Evolutionary conservation across 345 rosid species (phyloP).

Genomic region (Gossypium ekmanianum): DNA sequence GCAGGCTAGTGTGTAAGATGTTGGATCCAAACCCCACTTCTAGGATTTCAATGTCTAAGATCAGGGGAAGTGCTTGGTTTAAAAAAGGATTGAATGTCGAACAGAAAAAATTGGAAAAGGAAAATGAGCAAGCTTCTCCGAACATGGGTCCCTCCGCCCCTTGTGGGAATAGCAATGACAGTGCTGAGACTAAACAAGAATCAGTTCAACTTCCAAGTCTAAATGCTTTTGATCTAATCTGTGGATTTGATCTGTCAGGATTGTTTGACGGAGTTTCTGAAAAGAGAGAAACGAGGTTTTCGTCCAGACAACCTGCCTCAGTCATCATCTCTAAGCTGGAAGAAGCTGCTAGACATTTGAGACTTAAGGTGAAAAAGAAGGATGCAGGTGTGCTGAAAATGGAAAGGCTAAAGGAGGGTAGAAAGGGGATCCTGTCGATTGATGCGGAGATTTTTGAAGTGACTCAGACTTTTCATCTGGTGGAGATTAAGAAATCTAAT

Average conservation of each 20-base stretch:
- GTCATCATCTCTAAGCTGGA: slow-evolving; percentile 67
- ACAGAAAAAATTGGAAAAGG: slow-evolving; percentile 41
- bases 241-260: slow-evolving; percentile 73
- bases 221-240: slow-evolving; percentile 74
- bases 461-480: slow-evolving; percentile 61
- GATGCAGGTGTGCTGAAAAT: slow-evolving; percentile 67
- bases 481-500: slow-evolving; percentile 67
- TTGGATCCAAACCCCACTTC: slow-evolving; percentile 59
- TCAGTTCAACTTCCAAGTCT: slow-evolving; percentile 35
- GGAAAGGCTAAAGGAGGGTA: slow-evolving; percentile 60
- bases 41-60: slow-evolving; percentile 52
- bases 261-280: slow-evolving; percentile 46
- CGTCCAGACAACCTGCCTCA: slow-evolving; percentile 63
- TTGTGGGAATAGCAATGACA: slow-evolving; percentile 28
- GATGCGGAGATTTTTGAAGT: slow-evolving; percentile 78
- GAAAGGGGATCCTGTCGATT: slow-evolving; percentile 59
- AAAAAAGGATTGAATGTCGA: slow-evolving; percentile 48
- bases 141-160: slow-evolving; percentile 36
- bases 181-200: slow-evolving; percentile 35
- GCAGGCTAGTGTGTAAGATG: slow-evolving; percentile 47
- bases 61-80: slow-evolving; percentile 66
- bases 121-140: slow-evolving; percentile 22
- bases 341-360: slow-evolving; percentile 50
- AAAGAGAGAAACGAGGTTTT: slow-evolving; percentile 60
- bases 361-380: slow-evolving; percentile 57